Evolutionary conservation across 1,139 yeast species (phyloP), one percentile per base, ranked within the genome.

Genomic region (Blastobotrys raffinosifermentans): DNA sequence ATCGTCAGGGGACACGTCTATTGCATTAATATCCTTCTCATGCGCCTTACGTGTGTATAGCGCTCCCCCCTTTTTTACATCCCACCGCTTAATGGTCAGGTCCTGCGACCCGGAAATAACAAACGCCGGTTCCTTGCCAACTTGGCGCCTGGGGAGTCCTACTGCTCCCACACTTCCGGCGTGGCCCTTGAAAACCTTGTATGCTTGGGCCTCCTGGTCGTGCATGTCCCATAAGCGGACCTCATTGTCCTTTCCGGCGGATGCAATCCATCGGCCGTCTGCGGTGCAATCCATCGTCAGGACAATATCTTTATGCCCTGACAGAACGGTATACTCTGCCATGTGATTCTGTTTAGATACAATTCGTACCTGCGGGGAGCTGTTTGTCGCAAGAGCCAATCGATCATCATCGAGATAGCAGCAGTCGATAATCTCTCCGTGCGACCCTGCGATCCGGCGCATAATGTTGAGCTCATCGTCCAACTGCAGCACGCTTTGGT

Each of bases 11-110:
- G 96, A 73, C 2, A 91, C 70, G 47, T 86, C 96, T 36, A 93
- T 65, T 3, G 93, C 75, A 55, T 91, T 93, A 43, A 91, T 89
- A 60, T 91, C 96, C 59, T 91, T 91, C 39, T 91, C 98, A 60
- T 91, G 99, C 0, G 96, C 98, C 54, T 91, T 77, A 66, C 96
- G 75, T 0, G 98, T 91, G 60, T 81, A 91, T 32, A 77, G 81
- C 3, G 96, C 80, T 1, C 72, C 66, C 2, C 60, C 51, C 1
- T 52, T 44, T 25, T 47, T 52, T 15, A 49, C 58, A 38, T 64
- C 66, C 98, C 98, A 91, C 60, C 81, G 81, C 58, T 91, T 91
- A 26, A 91, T 73, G 0, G 98, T 91, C 52, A 87, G 70, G 61
- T 91, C 99, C 48, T 77, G 78, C 0, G 96, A 83, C 0, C 93